Percentiles rank a stretch among this genome's conserved stretches.
phyloP scores from a whole-genome alignment of 2,329 filamentous ascomycete genomes.

The Colletotrichum sp. region DNA sequence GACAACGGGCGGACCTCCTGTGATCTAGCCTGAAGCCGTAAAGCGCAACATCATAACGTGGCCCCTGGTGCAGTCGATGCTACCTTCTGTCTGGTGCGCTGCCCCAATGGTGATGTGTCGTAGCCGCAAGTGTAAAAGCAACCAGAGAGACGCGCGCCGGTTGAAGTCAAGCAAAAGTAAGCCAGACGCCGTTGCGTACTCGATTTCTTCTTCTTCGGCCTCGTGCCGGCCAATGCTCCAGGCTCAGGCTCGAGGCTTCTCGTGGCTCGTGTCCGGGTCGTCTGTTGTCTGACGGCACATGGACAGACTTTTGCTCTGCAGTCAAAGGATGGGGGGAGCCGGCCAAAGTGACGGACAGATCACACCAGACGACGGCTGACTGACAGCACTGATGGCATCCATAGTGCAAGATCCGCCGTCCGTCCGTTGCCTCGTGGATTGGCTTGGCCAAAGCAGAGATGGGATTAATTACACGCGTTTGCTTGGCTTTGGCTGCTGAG shows the following conservation, averaged over 20 bases:
- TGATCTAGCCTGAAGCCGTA: not conserved
- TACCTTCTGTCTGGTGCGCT: not conserved
- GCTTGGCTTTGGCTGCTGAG: not conserved
- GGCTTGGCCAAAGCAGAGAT: not conserved
- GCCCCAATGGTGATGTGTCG: not conserved
- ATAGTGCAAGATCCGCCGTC: not conserved
- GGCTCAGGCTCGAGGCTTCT: not conserved
- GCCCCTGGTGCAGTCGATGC: not conserved
- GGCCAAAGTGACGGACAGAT: not conserved
- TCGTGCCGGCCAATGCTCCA: not conserved
- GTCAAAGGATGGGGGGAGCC: not conserved
- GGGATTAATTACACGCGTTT: not conserved
- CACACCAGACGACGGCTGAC: constrained; percentile 9
- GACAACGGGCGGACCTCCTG: constrained; percentile 9
- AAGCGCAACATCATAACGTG: not conserved
- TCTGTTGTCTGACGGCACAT: not conserved
- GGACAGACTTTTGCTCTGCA: not conserved
- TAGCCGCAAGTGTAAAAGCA: not conserved
- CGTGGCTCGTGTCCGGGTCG: not conserved
- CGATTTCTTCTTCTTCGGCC: not conserved
- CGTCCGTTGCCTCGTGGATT: not conserved
- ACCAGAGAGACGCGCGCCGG: constrained; percentile 6
- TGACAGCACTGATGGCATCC: constrained; percentile 10
- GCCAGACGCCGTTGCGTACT: not conserved
- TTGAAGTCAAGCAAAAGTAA: not conserved